phyloP scores from a whole-genome alignment of 805 yeast genomes.

The Metschnikowia picachoensis region DNA sequence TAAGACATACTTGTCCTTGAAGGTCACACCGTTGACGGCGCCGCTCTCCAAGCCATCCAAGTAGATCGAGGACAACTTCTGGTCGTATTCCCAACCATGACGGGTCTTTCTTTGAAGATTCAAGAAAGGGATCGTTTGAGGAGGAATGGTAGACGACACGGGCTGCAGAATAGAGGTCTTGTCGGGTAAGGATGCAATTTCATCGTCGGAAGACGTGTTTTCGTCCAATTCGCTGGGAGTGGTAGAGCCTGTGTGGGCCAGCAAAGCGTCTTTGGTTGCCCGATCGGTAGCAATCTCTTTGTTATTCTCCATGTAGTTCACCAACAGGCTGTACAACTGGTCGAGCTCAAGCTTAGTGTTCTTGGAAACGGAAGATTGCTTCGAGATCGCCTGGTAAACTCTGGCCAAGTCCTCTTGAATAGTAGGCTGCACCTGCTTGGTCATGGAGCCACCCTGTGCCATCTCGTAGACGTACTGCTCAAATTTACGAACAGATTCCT shows the following conservation, averaged over 20 bases:
- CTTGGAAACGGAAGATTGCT: conserved; percentile 62
- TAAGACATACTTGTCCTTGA: conserved; percentile 81
- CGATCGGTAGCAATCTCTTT: conserved; percentile 68
- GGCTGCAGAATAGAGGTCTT: conserved; percentile 65
- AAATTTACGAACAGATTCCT: conserved; percentile 87
- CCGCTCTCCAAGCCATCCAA: conserved; percentile 90
- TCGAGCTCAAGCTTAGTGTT: conserved; percentile 65
- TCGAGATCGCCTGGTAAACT: conserved; percentile 76
- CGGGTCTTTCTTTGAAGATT: conserved; percentile 78
- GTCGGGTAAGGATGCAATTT: conserved; percentile 80
- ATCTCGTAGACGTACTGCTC: conserved; percentile 94
- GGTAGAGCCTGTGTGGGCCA: conserved; percentile 41
- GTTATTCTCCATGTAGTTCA: conserved; percentile 63
- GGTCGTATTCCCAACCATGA: conserved; percentile 85
- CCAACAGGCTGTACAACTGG: conserved; percentile 64
- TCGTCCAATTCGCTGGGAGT: conserved; percentile 38
- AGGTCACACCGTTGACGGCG: conserved; percentile 91
- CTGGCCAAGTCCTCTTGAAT: conserved; percentile 81
- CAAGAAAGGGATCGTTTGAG: conserved; percentile 90
- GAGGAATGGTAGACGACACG: conserved; percentile 68
- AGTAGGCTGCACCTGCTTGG: conserved; percentile 64
- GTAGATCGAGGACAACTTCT: conserved; percentile 68
- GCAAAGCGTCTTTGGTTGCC: conserved; percentile 51
- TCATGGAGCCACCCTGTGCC: conserved; percentile 91
- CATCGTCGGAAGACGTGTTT: conserved; percentile 51